Conservation (phyloP, 192 early-diverging fungal genomes). For the Coemansia sp. region DNA sequence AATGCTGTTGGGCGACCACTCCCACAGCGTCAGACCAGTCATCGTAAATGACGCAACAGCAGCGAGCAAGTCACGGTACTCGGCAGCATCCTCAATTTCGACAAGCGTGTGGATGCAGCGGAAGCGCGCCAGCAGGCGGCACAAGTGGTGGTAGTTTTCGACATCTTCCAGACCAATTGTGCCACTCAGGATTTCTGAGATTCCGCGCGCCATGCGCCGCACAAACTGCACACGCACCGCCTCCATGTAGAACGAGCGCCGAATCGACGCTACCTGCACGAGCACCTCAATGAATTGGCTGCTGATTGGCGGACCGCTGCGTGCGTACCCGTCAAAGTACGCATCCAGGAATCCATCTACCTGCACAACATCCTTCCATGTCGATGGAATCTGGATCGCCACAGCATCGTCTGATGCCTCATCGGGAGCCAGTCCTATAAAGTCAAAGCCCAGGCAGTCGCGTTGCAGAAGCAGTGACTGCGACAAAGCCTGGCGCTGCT, state of each 20-base stretch:
- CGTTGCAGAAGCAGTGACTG: slow-evolving; percentile 61
- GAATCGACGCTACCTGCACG: slow-evolving; percentile 73
- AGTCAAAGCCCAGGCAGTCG: slow-evolving; percentile 78
- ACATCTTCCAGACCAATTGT: slow-evolving; percentile 67
- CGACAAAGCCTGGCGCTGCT: slow-evolving; percentile 46
- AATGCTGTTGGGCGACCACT: slow-evolving; percentile 74
- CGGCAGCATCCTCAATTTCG: slow-evolving; percentile 74
- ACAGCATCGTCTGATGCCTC: slow-evolving; percentile 77
- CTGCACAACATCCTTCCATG: slow-evolving; percentile 77
- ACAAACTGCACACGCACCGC: slow-evolving; percentile 68
- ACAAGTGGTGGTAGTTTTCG: slow-evolving; percentile 84
- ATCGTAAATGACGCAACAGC: slow-evolving; percentile 27
- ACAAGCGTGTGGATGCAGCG: slow-evolving; percentile 76
- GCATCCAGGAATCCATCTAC: slow-evolving; percentile 68
- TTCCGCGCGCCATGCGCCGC: slow-evolving; percentile 68
- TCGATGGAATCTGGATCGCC: slow-evolving; percentile 70
- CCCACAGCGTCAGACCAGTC: slow-evolving; percentile 47
- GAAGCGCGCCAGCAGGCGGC: slow-evolving; percentile 78
- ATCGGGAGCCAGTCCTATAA: slow-evolving; percentile 75
- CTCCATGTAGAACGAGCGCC: slow-evolving; percentile 85
- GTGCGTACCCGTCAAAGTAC: slow-evolving; percentile 68
- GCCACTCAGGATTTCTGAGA: slow-evolving; percentile 63
- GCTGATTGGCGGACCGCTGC: slow-evolving; percentile 59
- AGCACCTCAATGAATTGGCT: slow-evolving; percentile 77
- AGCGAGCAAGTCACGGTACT: slow-evolving; percentile 56